Evolutionary conservation across 129 eudicot genomes (phyloP).

Genomic region (Centrapalus pauciflorus): DNA sequence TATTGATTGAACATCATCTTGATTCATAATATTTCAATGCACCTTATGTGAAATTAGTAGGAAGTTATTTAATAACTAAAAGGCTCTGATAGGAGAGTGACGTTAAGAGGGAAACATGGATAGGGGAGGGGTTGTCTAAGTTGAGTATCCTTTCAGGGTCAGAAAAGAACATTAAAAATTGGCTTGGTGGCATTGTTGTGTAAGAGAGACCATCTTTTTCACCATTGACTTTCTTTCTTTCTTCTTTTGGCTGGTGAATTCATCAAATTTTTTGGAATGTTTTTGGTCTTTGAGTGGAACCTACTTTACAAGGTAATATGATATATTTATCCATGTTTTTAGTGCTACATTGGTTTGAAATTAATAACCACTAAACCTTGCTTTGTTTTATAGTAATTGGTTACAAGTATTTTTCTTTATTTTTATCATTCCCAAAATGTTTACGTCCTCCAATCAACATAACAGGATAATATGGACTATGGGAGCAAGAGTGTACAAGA

Average conservation of each 20-base stretch:
- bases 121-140: not conserved
- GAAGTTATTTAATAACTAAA: not conserved
- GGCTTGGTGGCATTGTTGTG: not conserved
- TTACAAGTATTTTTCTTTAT: not conserved
- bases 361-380: not conserved
- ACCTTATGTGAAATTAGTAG: not conserved
- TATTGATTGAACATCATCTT: not conserved
- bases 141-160: not conserved
- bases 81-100: not conserved
- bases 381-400: not conserved
- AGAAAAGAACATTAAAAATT: not conserved
- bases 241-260: not conserved
- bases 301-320: not conserved
- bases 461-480: conserved; percentile 89
- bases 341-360: not conserved
- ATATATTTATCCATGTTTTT: not conserved
- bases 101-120: not conserved
- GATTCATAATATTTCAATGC: not conserved
- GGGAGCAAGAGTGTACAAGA: conserved; percentile 75
- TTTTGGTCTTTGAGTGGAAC: not conserved
- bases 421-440: not conserved
- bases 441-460: not conserved
- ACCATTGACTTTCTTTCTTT: not conserved
- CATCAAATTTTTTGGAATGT: not conserved
- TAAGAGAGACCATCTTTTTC: not conserved